Base-by-base conservation (phyloP, 371 early-diverging fungal genomes). In the Thermomucor indicae-seudaticae region DNA sequence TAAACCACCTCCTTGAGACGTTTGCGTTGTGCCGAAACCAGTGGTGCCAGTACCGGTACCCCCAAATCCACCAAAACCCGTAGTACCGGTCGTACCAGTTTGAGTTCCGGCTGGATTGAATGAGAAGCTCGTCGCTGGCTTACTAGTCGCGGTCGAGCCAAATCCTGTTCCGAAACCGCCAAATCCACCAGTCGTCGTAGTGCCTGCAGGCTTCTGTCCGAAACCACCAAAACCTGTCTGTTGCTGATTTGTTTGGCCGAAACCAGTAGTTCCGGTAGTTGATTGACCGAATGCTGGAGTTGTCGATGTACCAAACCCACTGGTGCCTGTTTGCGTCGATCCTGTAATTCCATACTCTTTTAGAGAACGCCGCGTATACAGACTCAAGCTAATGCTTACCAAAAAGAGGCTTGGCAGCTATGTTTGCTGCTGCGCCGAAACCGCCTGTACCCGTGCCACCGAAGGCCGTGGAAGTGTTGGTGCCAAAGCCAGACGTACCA, bases 111-210 rank as follows among this genome's bases (percentile, higher is more conserved):
- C 28, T 12, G 62, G 38, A 14, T 19, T 45, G 50, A 80, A 81
- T n/a, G 62, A 58, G 40, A 75, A 66, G 0, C 55, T 65, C 0
- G 74, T 42, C 1, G 80, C 66, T 12, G 83, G 77, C 24, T 76
- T 77, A 31, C 60, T 69, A 2, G 79, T 64, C 4, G 79, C 63
- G 4, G 69, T 56, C 1, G 76, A 51, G 7, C 81, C 47, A 62
- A 67, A 68, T 17, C 79, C 69, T 8, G 74, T 59, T 34, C 74
- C 72, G 57, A 75, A 73, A 11, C 66, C 75, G 27, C 56, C 53
- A 20, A 63, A 43, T 19, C 53, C 20, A 22, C 46, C 49, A 42
- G 37, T 37, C 23, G 69, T 64, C 2, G 68, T 47, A 0, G 64
- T 51, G 7, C 49, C 47, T 43, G 70, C 57, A 14, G 73, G 70